Evolutionary conservation across 257 asterid genomes (phyloP).

Genomic region (Paulownia fortunei): DNA sequence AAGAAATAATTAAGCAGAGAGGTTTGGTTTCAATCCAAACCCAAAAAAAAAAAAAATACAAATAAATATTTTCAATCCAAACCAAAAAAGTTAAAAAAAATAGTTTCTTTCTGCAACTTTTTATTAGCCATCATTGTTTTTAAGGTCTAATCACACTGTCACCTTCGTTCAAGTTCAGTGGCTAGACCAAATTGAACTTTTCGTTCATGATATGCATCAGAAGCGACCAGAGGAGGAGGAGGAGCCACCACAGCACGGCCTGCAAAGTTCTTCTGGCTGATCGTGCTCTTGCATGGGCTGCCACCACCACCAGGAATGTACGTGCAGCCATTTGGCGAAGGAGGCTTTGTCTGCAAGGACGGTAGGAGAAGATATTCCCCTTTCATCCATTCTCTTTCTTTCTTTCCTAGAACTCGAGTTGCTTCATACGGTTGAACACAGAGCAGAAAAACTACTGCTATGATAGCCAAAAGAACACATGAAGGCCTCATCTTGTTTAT

Average conservation of each 20-base stretch:
- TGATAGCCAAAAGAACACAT: background rate
- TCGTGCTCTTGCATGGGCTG: conserved; percentile 27
- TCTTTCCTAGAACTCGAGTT: conserved; percentile 33
- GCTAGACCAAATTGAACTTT: conserved; percentile 34
- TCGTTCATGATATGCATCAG: conserved; percentile 19
- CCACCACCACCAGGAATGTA: conserved; percentile 31
- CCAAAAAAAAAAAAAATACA: background rate
- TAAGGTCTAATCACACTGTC: background rate
- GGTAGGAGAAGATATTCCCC: conserved; percentile 33
- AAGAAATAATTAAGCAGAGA: conserved; percentile 1
- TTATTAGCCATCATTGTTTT: background rate
- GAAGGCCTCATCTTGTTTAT: conserved; percentile 29
- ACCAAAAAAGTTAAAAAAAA: background rate
- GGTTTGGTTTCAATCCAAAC: conserved; percentile 8
- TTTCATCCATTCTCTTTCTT: conserved; percentile 24
- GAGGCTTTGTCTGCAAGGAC: conserved; percentile 37
- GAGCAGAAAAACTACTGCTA: conserved; percentile 11
- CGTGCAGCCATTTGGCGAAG: conserved; percentile 32
- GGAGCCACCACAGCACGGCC: conserved; percentile 18
- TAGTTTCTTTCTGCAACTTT: background rate
- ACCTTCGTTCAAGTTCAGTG: conserved; percentile 13
- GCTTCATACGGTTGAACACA: conserved; percentile 33
- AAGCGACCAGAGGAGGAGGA: conserved; percentile 34
- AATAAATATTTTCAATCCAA: background rate
- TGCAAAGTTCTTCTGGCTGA: conserved; percentile 41